Evolutionary conservation across 179 eudicot species (phyloP).

Genomic region (Patellifolia procumbens): DNA sequence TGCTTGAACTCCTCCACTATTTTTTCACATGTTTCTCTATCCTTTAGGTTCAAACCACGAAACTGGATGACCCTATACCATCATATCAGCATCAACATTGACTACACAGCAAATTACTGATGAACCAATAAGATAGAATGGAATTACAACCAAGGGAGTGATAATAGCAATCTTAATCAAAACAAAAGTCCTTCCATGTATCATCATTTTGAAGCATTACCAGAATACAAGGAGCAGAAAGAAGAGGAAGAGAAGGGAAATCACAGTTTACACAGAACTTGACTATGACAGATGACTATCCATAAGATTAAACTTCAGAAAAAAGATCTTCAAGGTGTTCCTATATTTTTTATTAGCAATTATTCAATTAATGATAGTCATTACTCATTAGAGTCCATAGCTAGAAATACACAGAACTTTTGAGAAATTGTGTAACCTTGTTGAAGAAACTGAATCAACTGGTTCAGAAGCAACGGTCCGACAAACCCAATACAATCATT

Average conservation of each 20-base stretch:
- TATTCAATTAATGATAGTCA: too few relatives aligned
- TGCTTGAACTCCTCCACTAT: too few relatives aligned
- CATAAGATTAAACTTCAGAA: background rate
- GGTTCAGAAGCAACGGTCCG: constrained; percentile 88
- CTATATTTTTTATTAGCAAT: background rate
- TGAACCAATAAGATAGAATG: constrained; percentile 5
- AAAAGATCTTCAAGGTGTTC: background rate
- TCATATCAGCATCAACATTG: background rate
- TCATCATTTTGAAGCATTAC: background rate
- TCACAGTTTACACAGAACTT: background rate
- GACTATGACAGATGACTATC: background rate
- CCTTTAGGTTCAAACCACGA: background rate
- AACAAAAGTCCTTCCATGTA: background rate
- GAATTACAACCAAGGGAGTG: background rate
- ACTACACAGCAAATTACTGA: constrained; percentile 6
- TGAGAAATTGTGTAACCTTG: constrained; percentile 46
- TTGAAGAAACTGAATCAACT: constrained; percentile 79
- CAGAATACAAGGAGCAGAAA: background rate
- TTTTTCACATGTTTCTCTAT: background rate
- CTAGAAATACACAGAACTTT: constrained; percentile 15
- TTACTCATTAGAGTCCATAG: constrained; percentile 6
- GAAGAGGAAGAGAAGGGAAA: too few relatives aligned
- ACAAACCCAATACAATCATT: constrained; percentile 88
- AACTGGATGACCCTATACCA: background rate
- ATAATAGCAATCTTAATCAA: constrained; percentile 2